A percentile compares a stretch with the other conserved stretches of the same genome.
Evolutionary conservation across 164 flowering plant genomes (phyloP).

Genomic region (Brasenia schreberi): DNA sequence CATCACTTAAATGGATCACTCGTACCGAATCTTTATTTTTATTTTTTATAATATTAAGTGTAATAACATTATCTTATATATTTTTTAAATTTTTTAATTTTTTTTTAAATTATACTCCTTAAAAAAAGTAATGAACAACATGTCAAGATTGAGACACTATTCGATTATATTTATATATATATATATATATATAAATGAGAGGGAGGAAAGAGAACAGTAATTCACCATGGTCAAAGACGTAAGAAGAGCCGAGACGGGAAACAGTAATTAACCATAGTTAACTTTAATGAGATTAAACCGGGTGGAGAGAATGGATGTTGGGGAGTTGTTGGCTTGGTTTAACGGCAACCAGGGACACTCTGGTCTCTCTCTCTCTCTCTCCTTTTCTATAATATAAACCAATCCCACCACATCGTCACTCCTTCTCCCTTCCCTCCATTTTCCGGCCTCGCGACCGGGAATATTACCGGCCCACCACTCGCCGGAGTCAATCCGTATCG

Average conservation of each 20-base stretch:
- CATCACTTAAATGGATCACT: too few species aligned
- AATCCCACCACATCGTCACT: neutral
- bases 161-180: too few species aligned
- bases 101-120: too few species aligned
- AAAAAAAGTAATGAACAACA: too few species aligned
- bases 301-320: neutral
- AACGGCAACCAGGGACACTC: neutral
- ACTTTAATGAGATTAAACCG: neutral
- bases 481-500: neutral
- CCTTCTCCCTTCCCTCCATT: neutral
- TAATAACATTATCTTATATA: too few species aligned
- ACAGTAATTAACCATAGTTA: too few species aligned
- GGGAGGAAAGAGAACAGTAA: neutral
- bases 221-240: neutral
- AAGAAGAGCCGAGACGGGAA: neutral
- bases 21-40: too few species aligned
- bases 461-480: neutral
- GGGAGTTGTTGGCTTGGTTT: neutral
- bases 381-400: neutral
- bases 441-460: neutral
- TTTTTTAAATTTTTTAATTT: too few species aligned
- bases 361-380: neutral
- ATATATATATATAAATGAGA: too few species aligned
- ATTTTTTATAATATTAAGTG: too few species aligned
- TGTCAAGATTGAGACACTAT: too few species aligned